phyloP scores from a whole-genome alignment of 2,329 filamentous ascomycete genomes.

The Hymenoscyphus fructigenus region DNA sequence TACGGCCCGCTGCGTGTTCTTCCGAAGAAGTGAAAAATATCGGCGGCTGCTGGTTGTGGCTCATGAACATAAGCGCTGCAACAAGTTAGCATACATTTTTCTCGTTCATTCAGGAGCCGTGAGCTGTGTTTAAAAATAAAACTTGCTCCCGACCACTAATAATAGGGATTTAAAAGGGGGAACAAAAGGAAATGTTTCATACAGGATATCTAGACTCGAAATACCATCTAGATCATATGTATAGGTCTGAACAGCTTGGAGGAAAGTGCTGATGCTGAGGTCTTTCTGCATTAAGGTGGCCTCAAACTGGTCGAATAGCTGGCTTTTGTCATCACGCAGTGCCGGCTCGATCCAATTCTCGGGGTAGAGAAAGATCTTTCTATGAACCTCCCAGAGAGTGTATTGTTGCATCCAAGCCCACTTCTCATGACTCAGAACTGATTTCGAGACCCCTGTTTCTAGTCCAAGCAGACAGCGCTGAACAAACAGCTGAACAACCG shows the following conservation, averaged over 20 bases:
- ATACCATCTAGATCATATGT: slow-evolving; percentile 19
- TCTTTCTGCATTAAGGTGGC: slow-evolving; percentile 28
- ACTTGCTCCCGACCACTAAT: too few species aligned
- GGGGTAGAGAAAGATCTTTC: slow-evolving; percentile 37
- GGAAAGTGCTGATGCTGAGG: slow-evolving; percentile 15
- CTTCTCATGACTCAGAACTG: neutral
- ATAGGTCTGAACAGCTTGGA: slow-evolving; percentile 23
- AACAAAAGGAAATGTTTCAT: too few species aligned
- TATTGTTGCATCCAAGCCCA: slow-evolving; percentile 36
- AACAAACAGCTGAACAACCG: slow-evolving; percentile 35
- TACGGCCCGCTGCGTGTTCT: slow-evolving; percentile 20
- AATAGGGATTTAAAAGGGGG: too few species aligned
- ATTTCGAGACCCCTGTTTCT: slow-evolving; percentile 21
- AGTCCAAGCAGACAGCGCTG: slow-evolving; percentile 37
- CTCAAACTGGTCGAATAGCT: slow-evolving; percentile 30
- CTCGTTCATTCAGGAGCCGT: too few species aligned
- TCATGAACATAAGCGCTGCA: neutral
- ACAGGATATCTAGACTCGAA: neutral
- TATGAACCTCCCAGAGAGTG: slow-evolving; percentile 35
- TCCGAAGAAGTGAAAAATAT: neutral
- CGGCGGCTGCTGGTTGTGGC: neutral
- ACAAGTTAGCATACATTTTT: too few species aligned
- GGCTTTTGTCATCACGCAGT: slow-evolving; percentile 37
- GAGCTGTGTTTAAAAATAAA: too few species aligned
- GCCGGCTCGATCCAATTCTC: slow-evolving; percentile 38